Evolutionary conservation across 345 rosid species (phyloP), one percentile per base, ranked within the genome.

Genomic region (Gossypium sturtianum): DNA sequence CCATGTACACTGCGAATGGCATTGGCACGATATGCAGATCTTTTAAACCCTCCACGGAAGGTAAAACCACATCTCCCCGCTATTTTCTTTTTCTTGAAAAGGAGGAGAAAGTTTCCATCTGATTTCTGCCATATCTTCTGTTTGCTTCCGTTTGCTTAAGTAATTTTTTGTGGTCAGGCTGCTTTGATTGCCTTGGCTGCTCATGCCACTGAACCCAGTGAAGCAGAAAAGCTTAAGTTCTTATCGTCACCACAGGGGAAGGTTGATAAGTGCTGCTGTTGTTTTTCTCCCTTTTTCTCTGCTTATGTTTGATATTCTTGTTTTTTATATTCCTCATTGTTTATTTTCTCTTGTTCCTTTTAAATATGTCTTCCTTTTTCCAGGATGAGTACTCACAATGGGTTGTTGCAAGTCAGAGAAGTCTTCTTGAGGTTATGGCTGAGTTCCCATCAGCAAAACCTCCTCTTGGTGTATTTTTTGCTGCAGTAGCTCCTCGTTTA

Each of bases 351-450:
- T 29, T 73, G 43, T 66, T 58, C 60, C 59, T 53, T 52, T 65
- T 52, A 4, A 52, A 29, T 63, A 22, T 29, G 29, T 64, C 65
- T 20, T 1, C 59, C 17, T 48, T 48, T 27, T 29, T 44, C 27
- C 86, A 95, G 99, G 97, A 93, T 80, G 97, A 93, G 75, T 93
- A 95, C 80, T 76, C 98, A 62, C 89, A 93, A 71, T 95, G 96
- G 99, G 78, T 95, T 70, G 91, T 86, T 71, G 86, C 89, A 70
- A 86, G 85, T 79, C 98, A 91, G 83, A 92, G 96, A 86, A 95
- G 98, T 80, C 94, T 95, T 70, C 93, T 91, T 77, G 99, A 95
- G 85, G 94, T 95, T 51, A 87, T 95, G 99, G 86, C 88, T 65
- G 90, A 86, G 77, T 94, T 94, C 77, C 93, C 96, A 70, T 91